Percentiles rank a stretch among this genome's conserved stretches.
These are phyloP conservation scores for Gyrodon tennesseensis DNA, from an alignment of 1,284 basidiomycete species.

Conservation along the genomic window DNA sequence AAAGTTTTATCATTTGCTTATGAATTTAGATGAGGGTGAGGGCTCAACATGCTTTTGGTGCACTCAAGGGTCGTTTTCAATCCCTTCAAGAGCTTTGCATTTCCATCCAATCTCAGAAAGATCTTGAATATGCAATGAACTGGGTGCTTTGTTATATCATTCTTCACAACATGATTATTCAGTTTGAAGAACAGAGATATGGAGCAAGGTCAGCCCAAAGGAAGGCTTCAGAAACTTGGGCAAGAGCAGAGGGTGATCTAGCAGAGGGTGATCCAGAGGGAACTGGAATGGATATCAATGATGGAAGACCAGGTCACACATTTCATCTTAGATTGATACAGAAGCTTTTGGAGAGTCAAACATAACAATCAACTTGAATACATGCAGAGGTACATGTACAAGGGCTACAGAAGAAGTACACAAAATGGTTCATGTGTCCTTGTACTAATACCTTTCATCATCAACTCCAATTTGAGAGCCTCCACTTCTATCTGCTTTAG, in stretches of 20 bases:
- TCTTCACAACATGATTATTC: slow-evolving; percentile 24
- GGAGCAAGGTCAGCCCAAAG: slow-evolving; percentile 3
- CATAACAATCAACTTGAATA: too few species aligned
- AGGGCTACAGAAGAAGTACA: too few species aligned
- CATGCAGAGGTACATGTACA: too few species aligned
- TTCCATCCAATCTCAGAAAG: slow-evolving; percentile 5
- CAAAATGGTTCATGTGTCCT: too few species aligned
- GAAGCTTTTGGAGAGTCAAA: too few species aligned
- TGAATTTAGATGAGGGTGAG: slow-evolving; percentile 7
- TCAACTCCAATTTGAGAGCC: too few species aligned
- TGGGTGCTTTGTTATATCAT: slow-evolving; percentile 17
- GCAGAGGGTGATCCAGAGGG: neutral
- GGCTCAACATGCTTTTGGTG: slow-evolving; percentile 17
- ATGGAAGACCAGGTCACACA: slow-evolving; percentile 2
- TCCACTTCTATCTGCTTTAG: too few species aligned
- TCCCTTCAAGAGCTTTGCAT: slow-evolving; percentile 15
- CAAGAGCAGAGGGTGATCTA: neutral
- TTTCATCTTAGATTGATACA: too few species aligned
- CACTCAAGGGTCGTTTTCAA: slow-evolving; percentile 22
- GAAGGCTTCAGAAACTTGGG: neutral
- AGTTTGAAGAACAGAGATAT: slow-evolving; percentile 15
- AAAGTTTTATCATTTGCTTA: neutral
- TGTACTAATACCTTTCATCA: too few species aligned
- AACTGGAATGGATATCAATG: neutral
- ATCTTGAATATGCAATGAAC: slow-evolving; percentile 7